phyloP scores from a whole-genome alignment of 2,329 filamentous ascomycete genomes.

The Aschersonia sp. region DNA sequence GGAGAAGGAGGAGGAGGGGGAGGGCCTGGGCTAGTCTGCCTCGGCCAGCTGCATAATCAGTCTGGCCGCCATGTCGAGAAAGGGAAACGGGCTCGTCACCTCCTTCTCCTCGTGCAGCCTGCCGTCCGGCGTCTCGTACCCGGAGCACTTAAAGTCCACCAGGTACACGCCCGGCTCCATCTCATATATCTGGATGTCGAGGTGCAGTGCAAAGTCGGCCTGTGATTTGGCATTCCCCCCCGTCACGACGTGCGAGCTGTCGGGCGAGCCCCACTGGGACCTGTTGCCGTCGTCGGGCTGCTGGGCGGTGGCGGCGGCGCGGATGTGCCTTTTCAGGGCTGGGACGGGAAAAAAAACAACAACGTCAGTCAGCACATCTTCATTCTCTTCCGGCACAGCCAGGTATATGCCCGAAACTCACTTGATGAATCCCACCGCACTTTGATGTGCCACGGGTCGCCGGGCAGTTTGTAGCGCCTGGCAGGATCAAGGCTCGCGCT shows the following conservation, averaged over 20 bases:
- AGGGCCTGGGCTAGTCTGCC: slow-evolving; percentile 36
- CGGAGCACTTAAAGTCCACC: slow-evolving; percentile 96
- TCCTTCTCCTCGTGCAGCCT: slow-evolving; percentile 79
- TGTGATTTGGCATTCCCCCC: slow-evolving; percentile 26
- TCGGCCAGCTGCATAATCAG: slow-evolving; percentile 89
- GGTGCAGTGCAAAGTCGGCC: slow-evolving; percentile 76
- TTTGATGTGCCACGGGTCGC: slow-evolving; percentile 88
- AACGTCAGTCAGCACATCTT: neutral
- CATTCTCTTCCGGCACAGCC: neutral
- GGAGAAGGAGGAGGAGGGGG: neutral
- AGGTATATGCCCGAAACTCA: slow-evolving; percentile 28
- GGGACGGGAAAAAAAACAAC: neutral
- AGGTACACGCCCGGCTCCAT: slow-evolving; percentile 88
- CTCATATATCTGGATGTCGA: slow-evolving; percentile 92
- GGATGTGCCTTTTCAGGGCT: slow-evolving; percentile 5
- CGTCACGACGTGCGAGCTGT: slow-evolving; percentile 23
- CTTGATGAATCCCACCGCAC: slow-evolving; percentile 79
- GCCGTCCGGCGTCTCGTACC: slow-evolving; percentile 72
- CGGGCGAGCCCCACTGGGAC: slow-evolving; percentile 11
- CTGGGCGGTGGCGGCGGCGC: neutral
- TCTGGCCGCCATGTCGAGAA: slow-evolving; percentile 82
- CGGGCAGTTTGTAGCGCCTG: slow-evolving; percentile 68
- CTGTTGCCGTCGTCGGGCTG: slow-evolving; percentile 5
- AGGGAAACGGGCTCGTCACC: slow-evolving; percentile 88
- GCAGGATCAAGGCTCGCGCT: slow-evolving; percentile 33